Evolutionary conservation across 2,329 filamentous ascomycete species (phyloP), one percentile per base, ranked within the genome.

Genomic region (Keithomyces neogunnii): DNA sequence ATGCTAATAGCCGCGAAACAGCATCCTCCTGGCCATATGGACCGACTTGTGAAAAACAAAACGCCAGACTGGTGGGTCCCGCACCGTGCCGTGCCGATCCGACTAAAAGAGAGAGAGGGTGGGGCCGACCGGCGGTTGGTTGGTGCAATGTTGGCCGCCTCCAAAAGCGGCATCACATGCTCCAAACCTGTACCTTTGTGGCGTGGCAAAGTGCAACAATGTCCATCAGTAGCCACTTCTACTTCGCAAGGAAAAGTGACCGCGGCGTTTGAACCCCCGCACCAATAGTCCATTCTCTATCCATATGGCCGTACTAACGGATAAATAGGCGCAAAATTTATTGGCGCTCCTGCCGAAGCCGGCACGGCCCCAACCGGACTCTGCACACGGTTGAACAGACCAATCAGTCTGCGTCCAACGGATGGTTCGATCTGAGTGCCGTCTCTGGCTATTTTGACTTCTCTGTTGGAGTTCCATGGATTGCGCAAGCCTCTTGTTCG

Each of bases 371-470:
- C 56, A 2, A 58, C 61, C 5, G 74, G 68, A 40, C 66, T 75
- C 51, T 75, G 74, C 1, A 67, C 65, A 13, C 77, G 72, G 59
- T 88, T 85, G 67, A 97, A 96, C 61, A 96, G 78, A 44, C 84
- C 82, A 55, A 95, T 75, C 50, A 97, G 72, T 60, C 82, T 82
- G 60, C 82, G 81, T 4, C 91, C 92, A 43, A 95, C 80, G 32
- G 76, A 80, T 31, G 91, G 88, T 67, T 97, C 92, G 49, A 97
- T 73, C 66, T 97, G 92, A 0, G 92, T 97, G 2, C 92, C 92
- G 61, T 97, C 92, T 60, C 92, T 80, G 29, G 92, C 92, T 63
- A 97, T 96, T 69, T 97, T 97, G 55, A 97, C 88, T 64, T 97
- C 92, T 49, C 92, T 77, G 62, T 96, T 96, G 4, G 89, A 87